These are phyloP conservation scores for Schwanniomyces vanrijiae DNA, from an alignment of 805 yeast species.

Conservation along the genomic window DNA sequence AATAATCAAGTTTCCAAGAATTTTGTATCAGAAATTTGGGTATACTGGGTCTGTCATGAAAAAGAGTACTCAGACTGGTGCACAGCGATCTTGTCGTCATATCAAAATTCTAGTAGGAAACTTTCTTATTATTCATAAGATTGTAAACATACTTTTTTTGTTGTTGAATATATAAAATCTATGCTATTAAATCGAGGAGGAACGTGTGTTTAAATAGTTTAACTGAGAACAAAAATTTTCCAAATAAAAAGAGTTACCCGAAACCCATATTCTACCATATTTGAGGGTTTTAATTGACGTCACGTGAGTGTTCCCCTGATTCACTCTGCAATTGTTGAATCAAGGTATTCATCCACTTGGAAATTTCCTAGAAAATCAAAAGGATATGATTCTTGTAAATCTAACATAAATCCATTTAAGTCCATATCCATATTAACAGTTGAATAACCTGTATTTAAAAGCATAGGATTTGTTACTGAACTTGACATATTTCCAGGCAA, in stretches of 20 bases:
- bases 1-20: not conserved
- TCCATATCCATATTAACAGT: not conserved
- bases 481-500: not conserved
- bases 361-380: not conserved
- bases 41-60: constrained; percentile 46
- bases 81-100: constrained; percentile 53
- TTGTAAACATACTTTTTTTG: not conserved
- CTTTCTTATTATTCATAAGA: not conserved
- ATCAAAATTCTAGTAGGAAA: constrained; percentile 3
- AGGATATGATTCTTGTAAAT: constrained; percentile 1
- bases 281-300: not conserved
- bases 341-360: not conserved
- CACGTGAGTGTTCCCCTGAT: not conserved
- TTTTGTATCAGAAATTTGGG: constrained; percentile 45
- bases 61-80: constrained; percentile 52
- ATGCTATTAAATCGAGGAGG: not conserved
- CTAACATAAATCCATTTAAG: not conserved
- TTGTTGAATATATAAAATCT: not conserved
- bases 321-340: not conserved
- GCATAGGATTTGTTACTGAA: not conserved
- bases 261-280: not conserved
- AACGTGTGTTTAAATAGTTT: not conserved
- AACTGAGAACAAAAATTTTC: not conserved
- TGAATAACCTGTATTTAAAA: not conserved
- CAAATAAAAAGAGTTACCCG: not conserved